phyloP scores from a whole-genome alignment of 2,329 filamentous ascomycete genomes.

The Pseudogymnoascus sp. region DNA sequence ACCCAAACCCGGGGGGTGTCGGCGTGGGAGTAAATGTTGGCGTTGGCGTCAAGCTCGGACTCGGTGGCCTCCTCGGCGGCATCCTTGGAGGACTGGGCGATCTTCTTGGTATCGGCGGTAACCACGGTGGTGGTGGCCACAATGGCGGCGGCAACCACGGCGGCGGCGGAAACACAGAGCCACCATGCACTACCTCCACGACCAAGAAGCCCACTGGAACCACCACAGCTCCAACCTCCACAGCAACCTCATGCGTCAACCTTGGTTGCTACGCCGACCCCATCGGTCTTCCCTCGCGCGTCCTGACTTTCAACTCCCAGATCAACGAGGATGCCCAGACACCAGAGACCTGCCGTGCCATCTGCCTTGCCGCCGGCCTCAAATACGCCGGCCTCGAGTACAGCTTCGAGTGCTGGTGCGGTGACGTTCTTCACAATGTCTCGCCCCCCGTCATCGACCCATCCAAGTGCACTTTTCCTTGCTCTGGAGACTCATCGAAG shows the following conservation, averaged over 20 bases:
- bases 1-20: background rate
- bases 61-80: background rate
- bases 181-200: background rate
- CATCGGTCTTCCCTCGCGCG: background rate
- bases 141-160: background rate
- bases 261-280: constrained; percentile 20
- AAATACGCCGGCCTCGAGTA: constrained; percentile 32
- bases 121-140: background rate
- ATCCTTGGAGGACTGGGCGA: background rate
- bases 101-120: background rate
- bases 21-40: background rate
- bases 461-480: constrained; percentile 16
- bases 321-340: background rate
- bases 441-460: background rate
- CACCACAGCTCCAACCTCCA: constrained; percentile 25
- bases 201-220: background rate
- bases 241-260: background rate
- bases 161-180: background rate
- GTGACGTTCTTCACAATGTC: background rate
- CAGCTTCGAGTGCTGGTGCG: constrained; percentile 12
- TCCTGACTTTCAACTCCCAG: constrained; percentile 1
- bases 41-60: background rate
- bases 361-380: constrained; percentile 37
- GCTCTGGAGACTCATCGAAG: constrained; percentile 13
- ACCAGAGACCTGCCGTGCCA: constrained; percentile 41